phyloP scores from a whole-genome alignment of 257 asterid species.

The Capsicum pubescens region DNA sequence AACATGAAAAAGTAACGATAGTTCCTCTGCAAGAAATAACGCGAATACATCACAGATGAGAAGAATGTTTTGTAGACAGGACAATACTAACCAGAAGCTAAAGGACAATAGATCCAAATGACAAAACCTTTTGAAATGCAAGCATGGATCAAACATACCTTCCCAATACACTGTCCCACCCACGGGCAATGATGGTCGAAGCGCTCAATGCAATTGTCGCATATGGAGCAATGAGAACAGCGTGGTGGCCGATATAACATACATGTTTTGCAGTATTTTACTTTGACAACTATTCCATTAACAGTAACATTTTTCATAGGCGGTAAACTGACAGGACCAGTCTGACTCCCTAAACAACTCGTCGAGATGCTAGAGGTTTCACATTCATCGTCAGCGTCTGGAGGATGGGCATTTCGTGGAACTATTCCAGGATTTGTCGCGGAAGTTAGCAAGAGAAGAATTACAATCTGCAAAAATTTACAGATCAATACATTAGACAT shows the following conservation, averaged over 20 bases:
- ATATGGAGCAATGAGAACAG: slow-evolving; percentile 87
- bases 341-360: slow-evolving; percentile 34
- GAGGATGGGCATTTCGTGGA: slow-evolving; percentile 35
- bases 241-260: slow-evolving; percentile 86
- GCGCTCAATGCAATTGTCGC: slow-evolving; percentile 81
- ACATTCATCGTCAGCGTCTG: slow-evolving; percentile 28
- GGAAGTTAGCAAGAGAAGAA: slow-evolving; percentile 32
- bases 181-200: slow-evolving; percentile 94
- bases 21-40: slow-evolving; percentile 34
- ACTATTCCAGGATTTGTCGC: slow-evolving; percentile 36
- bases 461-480: slow-evolving; percentile 27
- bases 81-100: background rate
- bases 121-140: background rate
- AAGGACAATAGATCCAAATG: slow-evolving; percentile 8
- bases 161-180: slow-evolving; percentile 89
- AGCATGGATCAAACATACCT: slow-evolving; percentile 46
- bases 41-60: background rate
- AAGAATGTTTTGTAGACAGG: background rate
- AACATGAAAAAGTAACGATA: slow-evolving; percentile 39
- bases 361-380: slow-evolving; percentile 35
- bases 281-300: slow-evolving; percentile 67
- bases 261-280: slow-evolving; percentile 83
- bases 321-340: slow-evolving; percentile 41
- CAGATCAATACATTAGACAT: slow-evolving; percentile 19
- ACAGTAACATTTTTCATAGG: slow-evolving; percentile 60